Percentiles rank a stretch among this genome's conserved stretches.
Conservation (phyloP, 1,284 basidiomycete genomes). For the Schizopora paradoxa region DNA sequence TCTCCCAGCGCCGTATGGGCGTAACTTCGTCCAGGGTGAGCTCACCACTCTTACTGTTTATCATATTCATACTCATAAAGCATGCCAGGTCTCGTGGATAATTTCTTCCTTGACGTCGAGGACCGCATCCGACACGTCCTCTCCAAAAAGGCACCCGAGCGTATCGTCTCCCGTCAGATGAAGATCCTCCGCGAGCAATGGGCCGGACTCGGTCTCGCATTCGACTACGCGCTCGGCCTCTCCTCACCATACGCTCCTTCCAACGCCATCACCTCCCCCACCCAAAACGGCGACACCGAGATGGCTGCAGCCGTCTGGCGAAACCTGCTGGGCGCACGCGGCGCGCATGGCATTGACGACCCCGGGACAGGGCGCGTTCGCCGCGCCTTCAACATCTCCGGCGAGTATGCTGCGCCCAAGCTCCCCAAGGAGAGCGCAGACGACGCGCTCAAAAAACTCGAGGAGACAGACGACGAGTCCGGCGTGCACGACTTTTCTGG, state of each 20-base stretch:
- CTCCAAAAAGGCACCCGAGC: constrained; percentile 55
- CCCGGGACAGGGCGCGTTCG: constrained; percentile 24
- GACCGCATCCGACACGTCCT: constrained; percentile 83
- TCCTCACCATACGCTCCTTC: constrained; percentile 13
- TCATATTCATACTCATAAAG: not conserved
- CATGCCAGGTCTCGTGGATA: constrained; percentile 65
- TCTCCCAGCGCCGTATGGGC: constrained; percentile 64
- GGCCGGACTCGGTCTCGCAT: constrained; percentile 75
- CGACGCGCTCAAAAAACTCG: constrained; percentile 35
- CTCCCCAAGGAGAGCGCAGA: constrained; percentile 42
- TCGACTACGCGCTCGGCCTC: constrained; percentile 73
- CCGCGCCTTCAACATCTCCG: constrained; percentile 56
- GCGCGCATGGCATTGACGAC: constrained; percentile 59
- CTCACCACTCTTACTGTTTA: not conserved
- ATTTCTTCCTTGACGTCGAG: constrained; percentile 95
- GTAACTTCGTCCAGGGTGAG: constrained; percentile 58
- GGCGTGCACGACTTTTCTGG: constrained; percentile 68
- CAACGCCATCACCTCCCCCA: not conserved
- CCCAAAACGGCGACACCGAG: constrained; percentile 60
- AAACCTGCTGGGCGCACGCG: constrained; percentile 80
- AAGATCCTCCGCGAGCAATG: constrained; percentile 90
- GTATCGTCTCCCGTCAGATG: constrained; percentile 87
- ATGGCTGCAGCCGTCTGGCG: constrained; percentile 89
- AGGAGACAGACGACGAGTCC: constrained; percentile 56
- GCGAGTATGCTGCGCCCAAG: constrained; percentile 53